Evolutionary conservation across 108 stramenopile genomes (phyloP), one percentile per base, ranked within the genome.

Genomic region (Chaetoceros muelleri): DNA sequence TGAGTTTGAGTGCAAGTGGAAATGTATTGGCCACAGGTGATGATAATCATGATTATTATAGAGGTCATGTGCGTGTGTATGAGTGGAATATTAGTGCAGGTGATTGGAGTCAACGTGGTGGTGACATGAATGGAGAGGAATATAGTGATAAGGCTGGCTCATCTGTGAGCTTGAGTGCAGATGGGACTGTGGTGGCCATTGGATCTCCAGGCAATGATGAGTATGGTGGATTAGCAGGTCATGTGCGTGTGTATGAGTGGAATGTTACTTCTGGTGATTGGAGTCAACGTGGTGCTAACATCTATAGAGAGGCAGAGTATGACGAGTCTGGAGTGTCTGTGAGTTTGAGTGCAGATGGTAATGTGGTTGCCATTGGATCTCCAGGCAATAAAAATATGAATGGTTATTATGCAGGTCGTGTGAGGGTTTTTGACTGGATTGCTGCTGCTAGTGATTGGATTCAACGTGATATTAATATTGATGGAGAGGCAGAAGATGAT

Each of bases 341-440:
- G 45, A 60, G 59, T 26, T 49, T 80, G 24, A 62, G 67, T 7
- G 48, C 50, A 2, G 65, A 80, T 28, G 79, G 79, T 10, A 58
- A 1, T 1, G 49, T 66, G 18, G 16, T 80, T 34, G 79, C 66
- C 5, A 61, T 73, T 13, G 74, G 69, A 5, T 72, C 67, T 48
- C 48, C 61, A 20, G 47, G 46, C 28, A 58, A 58, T 8, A 49
- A 56, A 18, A 25, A 26, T 20, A 40, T 5, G 5, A 13, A 13
- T 13, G 13, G 13, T 13, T 5, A 5, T 10, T 13, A 40, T 5
- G 5, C 34, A 10, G 34, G 34, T 40, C 34, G 13, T 13, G 34
- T 40, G 13, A 5, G 34, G 13, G 34, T 40, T 10, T 40, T 40
- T 40, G 8, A 13, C 13, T 40, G 13, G 5, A 10, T 40, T 5